phyloP scores from a whole-genome alignment of 805 yeast species.

The Tetrapisispora pingtungensis region DNA sequence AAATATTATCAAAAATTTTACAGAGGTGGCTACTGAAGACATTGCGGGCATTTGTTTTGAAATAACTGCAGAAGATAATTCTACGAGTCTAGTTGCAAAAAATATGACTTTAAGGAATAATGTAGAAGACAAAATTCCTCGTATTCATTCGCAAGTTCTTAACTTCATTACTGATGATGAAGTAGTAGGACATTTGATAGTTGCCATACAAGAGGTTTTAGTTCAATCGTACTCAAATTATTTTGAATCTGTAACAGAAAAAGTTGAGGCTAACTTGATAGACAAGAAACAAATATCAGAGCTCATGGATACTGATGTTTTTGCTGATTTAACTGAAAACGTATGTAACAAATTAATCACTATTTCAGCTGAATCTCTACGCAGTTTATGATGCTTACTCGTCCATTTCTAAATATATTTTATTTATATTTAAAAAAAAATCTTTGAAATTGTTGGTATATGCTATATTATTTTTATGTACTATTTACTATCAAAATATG shows the following conservation, averaged over 20 bases:
- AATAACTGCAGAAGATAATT: constrained; percentile 19
- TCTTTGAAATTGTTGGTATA: not conserved
- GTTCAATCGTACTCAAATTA: constrained; percentile 48
- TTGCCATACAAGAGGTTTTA: constrained; percentile 56
- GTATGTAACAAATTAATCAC: not conserved
- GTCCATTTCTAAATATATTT: no score
- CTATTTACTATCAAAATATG: no score
- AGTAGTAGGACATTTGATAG: constrained; percentile 43
- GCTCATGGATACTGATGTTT: constrained; percentile 55
- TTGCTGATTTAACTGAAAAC: constrained; percentile 36
- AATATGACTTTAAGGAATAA: constrained; percentile 38
- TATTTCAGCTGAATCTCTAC: not conserved
- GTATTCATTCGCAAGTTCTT: constrained; percentile 41
- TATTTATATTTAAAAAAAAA: no score
- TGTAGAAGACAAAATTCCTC: constrained; percentile 46
- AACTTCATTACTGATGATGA: constrained; percentile 48
- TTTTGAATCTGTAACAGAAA: constrained; percentile 30
- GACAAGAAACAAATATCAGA: constrained; percentile 33
- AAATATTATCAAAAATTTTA: constrained; percentile 57
- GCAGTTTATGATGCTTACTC: no score
- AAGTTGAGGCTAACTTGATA: constrained; percentile 14
- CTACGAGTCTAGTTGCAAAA: constrained; percentile 14
- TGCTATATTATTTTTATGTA: not conserved
- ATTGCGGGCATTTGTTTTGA: constrained; percentile 39
- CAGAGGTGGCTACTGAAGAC: constrained; percentile 43